Evolutionary conservation across 257 asterid genomes (phyloP).

Genomic region (Petunia secreta): DNA sequence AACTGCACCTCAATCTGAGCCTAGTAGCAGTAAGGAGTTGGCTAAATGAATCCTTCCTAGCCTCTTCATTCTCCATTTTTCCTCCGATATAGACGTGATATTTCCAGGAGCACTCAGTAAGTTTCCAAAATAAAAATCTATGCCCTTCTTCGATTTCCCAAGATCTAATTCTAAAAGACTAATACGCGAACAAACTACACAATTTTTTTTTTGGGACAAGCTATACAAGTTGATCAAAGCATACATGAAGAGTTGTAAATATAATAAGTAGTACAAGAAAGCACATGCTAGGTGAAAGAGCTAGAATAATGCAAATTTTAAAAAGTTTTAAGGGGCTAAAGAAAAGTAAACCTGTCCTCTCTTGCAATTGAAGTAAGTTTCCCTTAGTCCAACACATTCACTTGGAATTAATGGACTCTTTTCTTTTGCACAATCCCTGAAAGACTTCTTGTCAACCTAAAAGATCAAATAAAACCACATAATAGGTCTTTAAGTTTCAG

Average conservation of each 20-base stretch:
- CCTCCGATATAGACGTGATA: neutral
- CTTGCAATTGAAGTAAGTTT: slow-evolving; percentile 94
- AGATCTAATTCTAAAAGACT: neutral
- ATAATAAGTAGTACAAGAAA: neutral
- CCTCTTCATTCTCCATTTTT: neutral
- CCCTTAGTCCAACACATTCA: slow-evolving; percentile 89
- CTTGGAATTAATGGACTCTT: slow-evolving; percentile 72
- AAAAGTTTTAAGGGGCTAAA: neutral
- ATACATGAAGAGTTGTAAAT: neutral
- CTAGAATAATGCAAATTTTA: neutral
- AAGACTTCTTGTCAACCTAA: slow-evolving; percentile 78
- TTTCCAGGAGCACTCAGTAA: neutral
- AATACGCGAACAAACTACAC: no score
- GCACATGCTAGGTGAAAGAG: neutral
- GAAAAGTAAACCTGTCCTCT: slow-evolving; percentile 76
- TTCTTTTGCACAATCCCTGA: slow-evolving; percentile 83
- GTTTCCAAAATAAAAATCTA: neutral
- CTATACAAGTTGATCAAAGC: neutral
- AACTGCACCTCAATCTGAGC: neutral
- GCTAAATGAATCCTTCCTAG: neutral
- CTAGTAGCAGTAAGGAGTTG: neutral
- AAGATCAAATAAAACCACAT: slow-evolving; percentile 21
- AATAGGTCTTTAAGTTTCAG: neutral
- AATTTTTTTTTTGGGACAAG: neutral
- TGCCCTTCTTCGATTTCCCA: neutral